Percentiles rank a stretch among this genome's conserved stretches.
These are phyloP conservation scores for Penicillium paradoxum DNA, from an alignment of 495 filamentous ascomycete genomes.

Conservation along the genomic window DNA sequence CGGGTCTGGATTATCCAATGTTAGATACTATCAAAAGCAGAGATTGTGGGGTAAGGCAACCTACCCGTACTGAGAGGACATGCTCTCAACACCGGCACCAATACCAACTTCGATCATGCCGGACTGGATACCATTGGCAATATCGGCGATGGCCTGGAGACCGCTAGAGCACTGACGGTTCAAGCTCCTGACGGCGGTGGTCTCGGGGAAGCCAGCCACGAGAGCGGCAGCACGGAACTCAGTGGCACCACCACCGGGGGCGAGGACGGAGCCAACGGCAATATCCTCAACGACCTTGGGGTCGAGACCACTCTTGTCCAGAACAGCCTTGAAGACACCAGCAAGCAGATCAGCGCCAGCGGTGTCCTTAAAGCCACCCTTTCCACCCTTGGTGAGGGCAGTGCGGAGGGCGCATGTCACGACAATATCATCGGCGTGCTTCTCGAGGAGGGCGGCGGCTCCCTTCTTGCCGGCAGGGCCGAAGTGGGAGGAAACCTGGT, in stretches of 20 bases:
- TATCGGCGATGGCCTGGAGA: conserved; percentile 84
- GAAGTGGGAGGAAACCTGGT: conserved; percentile 60
- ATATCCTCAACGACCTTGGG: conserved; percentile 84
- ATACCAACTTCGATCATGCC: conserved; percentile 97
- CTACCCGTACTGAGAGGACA: conserved; percentile 87
- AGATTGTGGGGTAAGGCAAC: conserved; percentile 12
- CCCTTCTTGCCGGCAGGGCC: conserved; percentile 41
- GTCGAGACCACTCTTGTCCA: conserved; percentile 81
- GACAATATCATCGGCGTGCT: conserved; percentile 75
- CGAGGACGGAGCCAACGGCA: conserved; percentile 83
- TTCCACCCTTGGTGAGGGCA: conserved; percentile 85
- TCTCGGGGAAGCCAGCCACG: conserved; percentile 85
- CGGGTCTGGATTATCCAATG: conserved; percentile 50
- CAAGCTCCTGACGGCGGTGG: conserved; percentile 72
- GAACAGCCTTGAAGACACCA: conserved; percentile 73
- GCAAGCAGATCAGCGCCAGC: conserved; percentile 78
- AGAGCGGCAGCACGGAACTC: conserved; percentile 92
- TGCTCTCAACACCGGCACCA: conserved; percentile 96
- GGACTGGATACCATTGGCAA: conserved; percentile 80
- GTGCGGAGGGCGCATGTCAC: conserved; percentile 90
- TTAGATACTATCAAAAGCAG: neutral
- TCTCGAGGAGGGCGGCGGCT: conserved; percentile 50
- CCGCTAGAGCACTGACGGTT: conserved; percentile 92
- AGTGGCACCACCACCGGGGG: conserved; percentile 91
- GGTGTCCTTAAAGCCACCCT: conserved; percentile 94